These are phyloP conservation scores for Stachybotrys chartarum DNA, from an alignment of 2,329 filamentous ascomycete species.

Conservation along the genomic window DNA sequence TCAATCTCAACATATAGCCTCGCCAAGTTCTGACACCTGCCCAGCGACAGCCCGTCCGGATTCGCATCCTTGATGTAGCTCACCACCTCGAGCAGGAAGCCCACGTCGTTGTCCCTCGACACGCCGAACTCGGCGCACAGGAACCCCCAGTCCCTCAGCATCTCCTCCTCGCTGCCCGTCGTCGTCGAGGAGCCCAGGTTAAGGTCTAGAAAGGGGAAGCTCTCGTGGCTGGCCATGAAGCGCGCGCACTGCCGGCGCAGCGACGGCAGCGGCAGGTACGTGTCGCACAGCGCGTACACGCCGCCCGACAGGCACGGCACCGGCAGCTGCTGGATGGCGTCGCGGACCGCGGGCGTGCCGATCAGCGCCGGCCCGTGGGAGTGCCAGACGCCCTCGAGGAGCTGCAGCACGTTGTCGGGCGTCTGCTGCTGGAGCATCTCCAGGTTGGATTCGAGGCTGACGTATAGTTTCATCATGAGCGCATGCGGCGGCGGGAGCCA, in stretches of 20 bases:
- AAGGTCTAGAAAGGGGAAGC: constrained; percentile 6
- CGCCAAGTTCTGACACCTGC: constrained; percentile 2
- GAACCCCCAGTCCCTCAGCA: constrained; percentile 4
- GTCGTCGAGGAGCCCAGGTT: not conserved
- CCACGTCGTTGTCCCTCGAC: constrained; percentile 3
- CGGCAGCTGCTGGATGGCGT: not conserved
- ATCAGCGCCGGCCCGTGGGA: not conserved
- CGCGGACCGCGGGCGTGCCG: not conserved
- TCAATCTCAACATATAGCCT: constrained; percentile 7
- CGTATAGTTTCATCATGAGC: no score
- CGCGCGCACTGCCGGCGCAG: constrained; percentile 1
- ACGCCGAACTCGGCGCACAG: constrained; percentile 5
- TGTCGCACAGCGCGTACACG: constrained; percentile 5
- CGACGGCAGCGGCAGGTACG: constrained; percentile 5
- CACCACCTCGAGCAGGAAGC: constrained; percentile 5
- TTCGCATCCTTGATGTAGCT: constrained; percentile 6
- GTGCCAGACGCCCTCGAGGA: constrained; percentile 3
- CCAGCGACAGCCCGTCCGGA: constrained; percentile 1
- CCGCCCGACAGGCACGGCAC: constrained; percentile 4
- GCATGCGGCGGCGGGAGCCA: no score
- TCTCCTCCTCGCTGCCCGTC: constrained; percentile 1
- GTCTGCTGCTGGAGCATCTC: not conserved
- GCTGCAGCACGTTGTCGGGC: not conserved
- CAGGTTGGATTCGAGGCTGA: not conserved
- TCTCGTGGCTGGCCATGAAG: constrained; percentile 5